Conservation (phyloP, 2,329 filamentous ascomycete species). For the Colletotrichum salicis region DNA sequence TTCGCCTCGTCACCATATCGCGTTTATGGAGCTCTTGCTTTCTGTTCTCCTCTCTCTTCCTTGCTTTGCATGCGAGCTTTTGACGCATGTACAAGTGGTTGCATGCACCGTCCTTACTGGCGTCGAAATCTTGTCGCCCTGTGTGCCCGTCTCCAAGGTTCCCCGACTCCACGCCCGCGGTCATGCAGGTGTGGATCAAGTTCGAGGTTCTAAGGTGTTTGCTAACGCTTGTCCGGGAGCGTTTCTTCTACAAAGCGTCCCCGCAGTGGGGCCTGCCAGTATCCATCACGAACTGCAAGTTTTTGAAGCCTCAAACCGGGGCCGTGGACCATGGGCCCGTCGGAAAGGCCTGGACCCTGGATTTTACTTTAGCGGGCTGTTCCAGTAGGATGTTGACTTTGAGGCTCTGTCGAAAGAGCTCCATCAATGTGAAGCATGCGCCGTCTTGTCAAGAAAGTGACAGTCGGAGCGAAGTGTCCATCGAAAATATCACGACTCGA, state of each 20-base stretch:
- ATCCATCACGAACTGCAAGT: conserved; percentile 27
- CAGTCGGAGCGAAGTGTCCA: neutral
- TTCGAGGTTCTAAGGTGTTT: conserved; percentile 21
- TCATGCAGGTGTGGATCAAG: conserved; percentile 22
- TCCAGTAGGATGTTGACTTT: neutral
- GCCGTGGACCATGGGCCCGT: conserved; percentile 8
- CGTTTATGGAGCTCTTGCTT: neutral
- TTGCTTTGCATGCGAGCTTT: conserved; percentile 24
- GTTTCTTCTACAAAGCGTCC: conserved; percentile 6
- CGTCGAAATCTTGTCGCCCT: conserved; percentile 10
- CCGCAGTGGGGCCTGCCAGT: conserved; percentile 31
- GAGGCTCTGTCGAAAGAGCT: neutral
- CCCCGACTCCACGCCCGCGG: conserved; percentile 2
- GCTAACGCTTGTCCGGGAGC: conserved; percentile 24
- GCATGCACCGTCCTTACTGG: conserved; percentile 18
- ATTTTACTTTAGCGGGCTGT: neutral
- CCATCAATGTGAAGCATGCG: conserved; percentile 2
- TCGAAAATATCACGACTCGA: neutral
- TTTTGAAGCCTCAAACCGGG: conserved; percentile 31
- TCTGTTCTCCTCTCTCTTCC: neutral
- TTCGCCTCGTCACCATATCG: neutral
- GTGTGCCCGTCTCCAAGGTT: neutral
- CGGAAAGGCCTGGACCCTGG: conserved; percentile 30
- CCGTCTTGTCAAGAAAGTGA: neutral
- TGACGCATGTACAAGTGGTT: conserved; percentile 32